A percentile compares a stretch with the other conserved stretches of the same genome.
Conservation (phyloP, 2,329 filamentous ascomycete genomes). For the Orbilia brochopaga region DNA sequence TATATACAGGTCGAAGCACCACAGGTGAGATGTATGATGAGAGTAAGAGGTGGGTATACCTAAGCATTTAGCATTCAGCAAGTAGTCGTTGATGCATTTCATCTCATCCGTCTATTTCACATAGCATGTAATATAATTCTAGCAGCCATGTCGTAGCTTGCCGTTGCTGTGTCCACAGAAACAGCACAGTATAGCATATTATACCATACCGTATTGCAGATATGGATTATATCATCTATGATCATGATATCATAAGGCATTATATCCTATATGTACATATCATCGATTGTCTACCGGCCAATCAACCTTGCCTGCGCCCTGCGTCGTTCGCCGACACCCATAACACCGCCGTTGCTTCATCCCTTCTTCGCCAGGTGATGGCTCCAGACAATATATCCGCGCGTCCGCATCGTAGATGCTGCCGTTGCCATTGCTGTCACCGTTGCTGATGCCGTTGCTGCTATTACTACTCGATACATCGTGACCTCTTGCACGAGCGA, state of each 20-base stretch:
- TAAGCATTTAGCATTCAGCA: no score
- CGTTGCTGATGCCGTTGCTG: constrained; percentile 62
- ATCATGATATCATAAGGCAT: not conserved
- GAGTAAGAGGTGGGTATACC: no score
- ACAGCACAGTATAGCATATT: no score
- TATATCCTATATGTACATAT: not conserved
- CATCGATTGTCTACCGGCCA: constrained; percentile 52
- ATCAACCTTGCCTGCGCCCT: constrained; percentile 59
- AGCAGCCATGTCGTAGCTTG: no score
- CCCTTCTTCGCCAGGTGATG: constrained; percentile 56
- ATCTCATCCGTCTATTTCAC: no score
- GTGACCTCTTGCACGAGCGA: constrained; percentile 34
- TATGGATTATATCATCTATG: not conserved
- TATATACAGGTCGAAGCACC: not conserved
- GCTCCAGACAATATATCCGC: constrained; percentile 53
- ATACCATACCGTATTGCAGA: no score
- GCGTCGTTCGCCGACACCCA: constrained; percentile 72
- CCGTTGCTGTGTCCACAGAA: no score
- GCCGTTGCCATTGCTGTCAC: constrained; percentile 21
- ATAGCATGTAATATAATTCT: no score
- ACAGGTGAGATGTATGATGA: no score
- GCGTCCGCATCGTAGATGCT: constrained; percentile 60
- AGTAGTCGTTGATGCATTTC: no score
- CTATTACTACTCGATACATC: constrained; percentile 45
- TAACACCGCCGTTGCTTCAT: constrained; percentile 66